These are phyloP conservation scores for Escovopsis sp. DNA, from an alignment of 2,329 filamentous ascomycete species.

Conservation along the genomic window DNA sequence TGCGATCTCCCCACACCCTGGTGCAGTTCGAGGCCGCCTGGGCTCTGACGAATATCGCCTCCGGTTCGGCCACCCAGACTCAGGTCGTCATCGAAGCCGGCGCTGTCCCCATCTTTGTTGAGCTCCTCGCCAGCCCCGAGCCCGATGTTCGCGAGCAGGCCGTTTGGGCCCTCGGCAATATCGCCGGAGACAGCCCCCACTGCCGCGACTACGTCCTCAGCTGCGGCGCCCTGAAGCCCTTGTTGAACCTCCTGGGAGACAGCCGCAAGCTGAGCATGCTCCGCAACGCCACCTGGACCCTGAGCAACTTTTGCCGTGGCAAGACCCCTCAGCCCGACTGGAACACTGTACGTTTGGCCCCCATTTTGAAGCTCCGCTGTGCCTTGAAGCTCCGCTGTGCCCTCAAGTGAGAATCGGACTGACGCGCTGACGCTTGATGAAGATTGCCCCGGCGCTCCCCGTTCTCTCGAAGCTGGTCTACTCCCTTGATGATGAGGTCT, in stretches of 20 bases:
- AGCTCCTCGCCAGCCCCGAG: conserved; percentile 87
- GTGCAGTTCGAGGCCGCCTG: conserved; percentile 98
- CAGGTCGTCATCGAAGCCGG: conserved; percentile 98
- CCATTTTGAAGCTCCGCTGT: not conserved
- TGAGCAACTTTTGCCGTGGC: conserved; percentile 99
- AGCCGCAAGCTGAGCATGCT: conserved; percentile 99
- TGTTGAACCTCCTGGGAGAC: conserved; percentile 81
- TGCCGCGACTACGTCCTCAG: conserved; percentile 94
- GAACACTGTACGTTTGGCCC: conserved; percentile 58
- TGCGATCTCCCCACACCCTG: conserved; percentile 91
- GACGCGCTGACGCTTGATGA: conserved; percentile 1
- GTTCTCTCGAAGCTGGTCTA: conserved; percentile 96
- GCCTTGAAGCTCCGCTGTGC: not conserved
- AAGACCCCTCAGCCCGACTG: conserved; percentile 98
- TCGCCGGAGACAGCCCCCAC: conserved; percentile 92
- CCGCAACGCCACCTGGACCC: conserved; percentile 93
- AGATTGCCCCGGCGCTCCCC: conserved; percentile 90
- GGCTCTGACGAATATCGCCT: conserved; percentile 98
- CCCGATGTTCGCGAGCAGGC: conserved; percentile 96
- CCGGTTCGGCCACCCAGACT: conserved; percentile 90
- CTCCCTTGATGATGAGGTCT: conserved; percentile 92
- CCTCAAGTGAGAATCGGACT: not conserved
- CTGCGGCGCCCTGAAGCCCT: conserved; percentile 78
- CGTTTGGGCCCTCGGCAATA: conserved; percentile 97
- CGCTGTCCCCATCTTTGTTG: conserved; percentile 95